Conservation (phyloP, 805 yeast genomes). For the Cyberlindnera samutprakarnensis region DNA sequence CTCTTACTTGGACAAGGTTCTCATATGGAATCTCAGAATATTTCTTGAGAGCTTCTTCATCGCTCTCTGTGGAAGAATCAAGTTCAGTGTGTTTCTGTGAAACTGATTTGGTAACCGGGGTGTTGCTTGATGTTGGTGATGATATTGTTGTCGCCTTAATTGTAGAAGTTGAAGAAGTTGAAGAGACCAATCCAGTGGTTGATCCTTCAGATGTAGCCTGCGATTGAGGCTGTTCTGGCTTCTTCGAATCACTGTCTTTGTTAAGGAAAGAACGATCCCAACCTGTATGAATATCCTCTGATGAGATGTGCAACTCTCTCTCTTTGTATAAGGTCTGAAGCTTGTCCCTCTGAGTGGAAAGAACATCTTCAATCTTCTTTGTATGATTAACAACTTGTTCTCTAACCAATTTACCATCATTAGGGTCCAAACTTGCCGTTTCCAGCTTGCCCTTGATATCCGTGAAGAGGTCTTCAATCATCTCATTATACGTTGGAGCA, state of each 20-base stretch:
- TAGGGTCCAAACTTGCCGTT: constrained; percentile 37
- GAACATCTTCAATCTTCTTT: constrained; percentile 58
- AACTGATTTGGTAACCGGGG: too few relatives aligned
- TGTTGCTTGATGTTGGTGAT: too few relatives aligned
- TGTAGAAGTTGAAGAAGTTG: too few relatives aligned
- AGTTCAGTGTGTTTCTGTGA: too few relatives aligned
- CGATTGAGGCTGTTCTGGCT: constrained; percentile 11
- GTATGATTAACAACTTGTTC: constrained; percentile 47
- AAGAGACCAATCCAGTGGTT: too few relatives aligned
- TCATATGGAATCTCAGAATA: constrained; percentile 45
- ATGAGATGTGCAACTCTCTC: constrained; percentile 66
- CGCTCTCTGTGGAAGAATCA: too few relatives aligned
- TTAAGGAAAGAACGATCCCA: constrained; percentile 81
- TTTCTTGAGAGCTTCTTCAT: too few relatives aligned
- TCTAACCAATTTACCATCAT: constrained; percentile 33
- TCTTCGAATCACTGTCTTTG: constrained; percentile 31
- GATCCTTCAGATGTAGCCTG: too few relatives aligned
- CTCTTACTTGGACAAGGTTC: constrained; percentile 42
- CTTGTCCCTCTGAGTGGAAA: constrained; percentile 56
- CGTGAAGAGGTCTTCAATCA: constrained; percentile 84
- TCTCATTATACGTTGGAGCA: constrained; percentile 72
- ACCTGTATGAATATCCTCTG: constrained; percentile 89
- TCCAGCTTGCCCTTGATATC: constrained; percentile 60
- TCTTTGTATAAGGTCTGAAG: constrained; percentile 62
- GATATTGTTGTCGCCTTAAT: too few relatives aligned